Percentiles rank a stretch among this genome's conserved stretches.
These are phyloP conservation scores for Auricularia auricula-judae DNA, from an alignment of 768 basidiomycete genomes.

Conservation along the genomic window DNA sequence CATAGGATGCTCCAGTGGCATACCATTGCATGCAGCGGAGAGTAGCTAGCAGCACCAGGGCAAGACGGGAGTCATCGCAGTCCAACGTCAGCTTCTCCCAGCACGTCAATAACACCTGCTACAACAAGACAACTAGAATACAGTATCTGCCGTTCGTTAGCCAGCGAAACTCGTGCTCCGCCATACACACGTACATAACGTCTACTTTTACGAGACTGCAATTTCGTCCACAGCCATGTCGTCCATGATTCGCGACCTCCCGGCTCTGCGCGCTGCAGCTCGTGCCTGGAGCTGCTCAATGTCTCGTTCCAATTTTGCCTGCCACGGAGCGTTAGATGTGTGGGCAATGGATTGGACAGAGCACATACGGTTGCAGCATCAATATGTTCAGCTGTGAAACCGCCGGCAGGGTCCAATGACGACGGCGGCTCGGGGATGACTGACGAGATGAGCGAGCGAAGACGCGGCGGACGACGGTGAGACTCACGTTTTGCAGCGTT, in stretches of 20 bases:
- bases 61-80: too few species aligned
- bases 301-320: not conserved
- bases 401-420: not conserved
- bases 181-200: not conserved
- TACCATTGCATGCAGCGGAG: too few species aligned
- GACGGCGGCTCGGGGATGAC: not conserved
- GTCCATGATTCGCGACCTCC: not conserved
- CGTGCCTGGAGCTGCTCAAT: not conserved
- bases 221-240: not conserved
- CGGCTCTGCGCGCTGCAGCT: not conserved
- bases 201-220: not conserved
- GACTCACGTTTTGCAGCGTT: constrained; percentile 53
- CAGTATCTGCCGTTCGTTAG: too few species aligned
- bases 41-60: too few species aligned
- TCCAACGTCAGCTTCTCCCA: too few species aligned
- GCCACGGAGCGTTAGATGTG: not conserved
- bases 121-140: too few species aligned
- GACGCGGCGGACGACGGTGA: not conserved
- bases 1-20: too few species aligned
- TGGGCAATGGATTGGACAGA: too few species aligned
- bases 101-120: too few species aligned
- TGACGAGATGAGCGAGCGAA: too few species aligned
- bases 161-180: too few species aligned
- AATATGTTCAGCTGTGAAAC: not conserved
- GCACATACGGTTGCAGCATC: not conserved